phyloP scores from a whole-genome alignment of 2,329 filamentous ascomycete genomes.

The Trichoderma semiorbis region DNA sequence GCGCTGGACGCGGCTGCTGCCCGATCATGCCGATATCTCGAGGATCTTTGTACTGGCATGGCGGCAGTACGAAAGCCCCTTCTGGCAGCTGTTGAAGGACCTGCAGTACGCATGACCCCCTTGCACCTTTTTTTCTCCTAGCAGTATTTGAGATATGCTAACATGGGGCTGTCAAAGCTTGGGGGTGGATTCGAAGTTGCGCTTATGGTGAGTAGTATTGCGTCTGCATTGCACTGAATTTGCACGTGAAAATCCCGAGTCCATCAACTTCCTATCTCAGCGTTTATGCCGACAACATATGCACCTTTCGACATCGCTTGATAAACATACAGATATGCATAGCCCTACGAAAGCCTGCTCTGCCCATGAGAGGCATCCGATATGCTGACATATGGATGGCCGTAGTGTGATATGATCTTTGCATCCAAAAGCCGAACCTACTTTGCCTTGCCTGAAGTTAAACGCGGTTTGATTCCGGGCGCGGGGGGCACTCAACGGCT shows the following conservation, averaged over 20 bases:
- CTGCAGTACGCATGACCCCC: slow-evolving; percentile 40
- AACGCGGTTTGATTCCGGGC: slow-evolving; percentile 40
- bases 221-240: not conserved
- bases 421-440: slow-evolving; percentile 31
- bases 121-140: not conserved
- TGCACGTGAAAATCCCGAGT: not conserved
- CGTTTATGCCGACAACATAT: not conserved
- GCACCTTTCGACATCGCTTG: not conserved
- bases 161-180: slow-evolving; percentile 32
- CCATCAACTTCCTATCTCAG: slow-evolving; percentile 5
- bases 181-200: slow-evolving; percentile 51
- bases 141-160: slow-evolving; percentile 12
- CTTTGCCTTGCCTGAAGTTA: slow-evolving; percentile 41
- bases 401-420: slow-evolving; percentile 39
- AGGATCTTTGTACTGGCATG: slow-evolving; percentile 40
- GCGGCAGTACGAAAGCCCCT: slow-evolving; percentile 41
- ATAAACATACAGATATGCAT: slow-evolving; percentile 16
- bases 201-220: slow-evolving; percentile 37
- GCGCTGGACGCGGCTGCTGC: slow-evolving; percentile 32
- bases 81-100: slow-evolving; percentile 48
- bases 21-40: slow-evolving; percentile 34
- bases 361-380: not conserved
- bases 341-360: not conserved
- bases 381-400: not conserved
- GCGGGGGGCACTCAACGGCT: slow-evolving; percentile 41